Conservation (phyloP, 1,284 basidiomycete species). For the Amylostereum areolatum region DNA sequence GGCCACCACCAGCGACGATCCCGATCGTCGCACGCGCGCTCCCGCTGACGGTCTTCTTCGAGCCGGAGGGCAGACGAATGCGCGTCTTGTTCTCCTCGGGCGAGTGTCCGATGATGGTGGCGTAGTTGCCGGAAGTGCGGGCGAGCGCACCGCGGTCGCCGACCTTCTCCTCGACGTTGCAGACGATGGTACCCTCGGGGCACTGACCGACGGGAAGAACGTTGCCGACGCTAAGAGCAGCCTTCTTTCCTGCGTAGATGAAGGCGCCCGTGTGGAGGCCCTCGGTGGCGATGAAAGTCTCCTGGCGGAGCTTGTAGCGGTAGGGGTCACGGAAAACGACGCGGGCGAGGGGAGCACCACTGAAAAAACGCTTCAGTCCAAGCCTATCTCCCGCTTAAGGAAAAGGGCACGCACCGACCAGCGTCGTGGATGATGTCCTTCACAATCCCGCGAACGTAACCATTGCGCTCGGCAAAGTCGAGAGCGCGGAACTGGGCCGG, state of each 20-base stretch:
- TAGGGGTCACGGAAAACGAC: conserved; percentile 99
- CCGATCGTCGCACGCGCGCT: conserved; percentile 89
- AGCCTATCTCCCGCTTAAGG: conserved; percentile 2
- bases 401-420: conserved; percentile 73
- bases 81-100: conserved; percentile 92
- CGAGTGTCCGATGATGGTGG: conserved; percentile 96
- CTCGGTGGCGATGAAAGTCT: conserved; percentile 98
- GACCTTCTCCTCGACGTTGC: conserved; percentile 98
- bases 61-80: conserved; percentile 87
- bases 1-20: conserved; percentile 97
- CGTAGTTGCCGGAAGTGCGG: conserved; percentile 98
- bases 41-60: conserved; percentile 93
- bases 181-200: conserved; percentile 99
- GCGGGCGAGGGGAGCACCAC: conserved; percentile 96
- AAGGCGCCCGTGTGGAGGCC: conserved; percentile 98
- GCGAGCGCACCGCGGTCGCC: conserved; percentile 98
- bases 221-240: conserved; percentile 91
- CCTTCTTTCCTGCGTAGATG: conserved; percentile 99
- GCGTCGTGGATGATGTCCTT: conserved; percentile 99
- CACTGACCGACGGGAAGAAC: conserved; percentile 89
- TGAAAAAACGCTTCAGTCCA: conserved; percentile 24
- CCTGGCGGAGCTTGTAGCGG: conserved; percentile 97
- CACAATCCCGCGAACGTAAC: conserved; percentile 96
- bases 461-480: conserved; percentile 97
- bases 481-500: conserved; percentile 93